These are phyloP conservation scores for Trichoderma atroviride DNA, from an alignment of 2,329 filamentous ascomycete species.

Conservation along the genomic window DNA sequence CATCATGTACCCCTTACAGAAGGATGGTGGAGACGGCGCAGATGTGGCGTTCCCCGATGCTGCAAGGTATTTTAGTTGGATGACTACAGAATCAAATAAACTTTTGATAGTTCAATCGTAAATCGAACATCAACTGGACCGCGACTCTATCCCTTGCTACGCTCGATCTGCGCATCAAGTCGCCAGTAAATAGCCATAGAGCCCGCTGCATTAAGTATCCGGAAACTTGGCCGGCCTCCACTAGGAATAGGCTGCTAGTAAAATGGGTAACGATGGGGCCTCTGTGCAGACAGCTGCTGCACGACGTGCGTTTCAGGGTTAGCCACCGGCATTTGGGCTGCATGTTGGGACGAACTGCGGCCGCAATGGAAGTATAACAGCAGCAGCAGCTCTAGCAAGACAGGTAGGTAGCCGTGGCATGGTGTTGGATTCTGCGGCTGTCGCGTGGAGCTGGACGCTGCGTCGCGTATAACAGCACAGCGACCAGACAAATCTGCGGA, in stretches of 20 bases:
- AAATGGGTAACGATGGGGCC: slow-evolving; percentile 21
- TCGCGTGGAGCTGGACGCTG: no score
- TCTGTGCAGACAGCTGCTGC: slow-evolving; percentile 18
- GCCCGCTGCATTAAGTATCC: neutral
- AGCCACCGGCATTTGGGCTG: slow-evolving; percentile 4
- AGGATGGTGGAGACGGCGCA: neutral
- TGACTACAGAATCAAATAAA: slow-evolving; percentile 3
- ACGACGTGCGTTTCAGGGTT: slow-evolving; percentile 21
- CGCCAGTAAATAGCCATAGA: neutral
- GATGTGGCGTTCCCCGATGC: neutral
- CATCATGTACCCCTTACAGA: neutral
- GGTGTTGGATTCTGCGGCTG: no score
- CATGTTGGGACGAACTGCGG: neutral
- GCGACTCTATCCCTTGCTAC: neutral
- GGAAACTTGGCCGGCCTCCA: neutral
- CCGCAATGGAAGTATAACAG: neutral
- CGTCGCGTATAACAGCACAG: neutral
- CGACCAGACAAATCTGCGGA: neutral
- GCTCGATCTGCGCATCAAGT: neutral
- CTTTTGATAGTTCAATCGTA: neutral
- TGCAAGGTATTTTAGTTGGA: neutral
- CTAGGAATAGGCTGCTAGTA: neutral
- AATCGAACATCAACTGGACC: neutral
- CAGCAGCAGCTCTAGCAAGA: neutral
- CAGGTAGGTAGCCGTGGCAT: no score